A percentile compares a stretch with the other conserved stretches of the same genome.
These are phyloP conservation scores for Pinus albicaulis DNA, from an alignment of 75 land plant genomes.

Conservation along the genomic window DNA sequence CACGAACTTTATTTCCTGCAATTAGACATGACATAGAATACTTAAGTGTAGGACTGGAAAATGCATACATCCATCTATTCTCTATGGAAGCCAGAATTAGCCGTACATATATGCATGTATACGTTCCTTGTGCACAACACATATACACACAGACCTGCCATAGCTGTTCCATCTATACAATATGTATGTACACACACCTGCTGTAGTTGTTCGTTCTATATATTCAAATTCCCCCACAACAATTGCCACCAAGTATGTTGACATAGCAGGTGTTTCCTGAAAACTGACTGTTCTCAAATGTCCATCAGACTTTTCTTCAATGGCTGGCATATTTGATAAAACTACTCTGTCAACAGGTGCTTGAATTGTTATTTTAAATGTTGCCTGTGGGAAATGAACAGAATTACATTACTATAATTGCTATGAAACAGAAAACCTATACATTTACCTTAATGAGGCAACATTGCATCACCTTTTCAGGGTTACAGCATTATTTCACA, in stretches of 20 bases:
- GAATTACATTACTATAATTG: not conserved
- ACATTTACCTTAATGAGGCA: not conserved
- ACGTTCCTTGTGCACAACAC: no score
- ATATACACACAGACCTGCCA: no score
- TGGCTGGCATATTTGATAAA: constrained; percentile 92
- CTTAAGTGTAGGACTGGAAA: no score
- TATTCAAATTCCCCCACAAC: constrained; percentile 91
- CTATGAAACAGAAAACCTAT: not conserved
- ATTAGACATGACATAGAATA: no score
- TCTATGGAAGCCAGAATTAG: not conserved
- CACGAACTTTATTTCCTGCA: constrained; percentile 80
- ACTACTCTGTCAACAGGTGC: constrained; percentile 79
- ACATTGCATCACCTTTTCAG: no score
- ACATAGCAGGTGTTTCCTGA: constrained; percentile 91
- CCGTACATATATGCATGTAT: no score
- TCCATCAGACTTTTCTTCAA: constrained; percentile 57
- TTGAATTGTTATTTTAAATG: constrained; percentile 81
- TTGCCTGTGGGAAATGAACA: constrained; percentile 53
- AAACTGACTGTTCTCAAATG: constrained; percentile 53
- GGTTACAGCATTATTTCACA: not conserved
- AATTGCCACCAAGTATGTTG: constrained; percentile 94
- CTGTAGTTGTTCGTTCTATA: constrained; percentile 67
- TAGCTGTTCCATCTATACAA: no score
- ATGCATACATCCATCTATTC: no score
- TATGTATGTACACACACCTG: constrained; percentile 35